Percentiles rank a stretch among this genome's conserved stretches.
These are phyloP conservation scores for Agaricales sp. DNA, from an alignment of 1,284 basidiomycete genomes.

Conservation along the genomic window DNA sequence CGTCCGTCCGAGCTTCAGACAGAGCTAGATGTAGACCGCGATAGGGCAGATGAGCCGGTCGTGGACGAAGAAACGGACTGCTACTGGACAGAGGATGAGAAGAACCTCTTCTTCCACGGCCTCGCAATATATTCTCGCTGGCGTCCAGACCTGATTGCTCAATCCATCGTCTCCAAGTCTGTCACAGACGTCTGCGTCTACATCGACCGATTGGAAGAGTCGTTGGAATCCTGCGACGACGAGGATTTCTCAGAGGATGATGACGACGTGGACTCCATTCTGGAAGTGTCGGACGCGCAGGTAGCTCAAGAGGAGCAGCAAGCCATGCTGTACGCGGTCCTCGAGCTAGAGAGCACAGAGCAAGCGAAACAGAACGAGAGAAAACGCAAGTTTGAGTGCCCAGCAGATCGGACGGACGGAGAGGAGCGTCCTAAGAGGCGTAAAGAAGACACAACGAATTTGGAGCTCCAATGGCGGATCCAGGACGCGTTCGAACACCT, in stretches of 20 bases:
- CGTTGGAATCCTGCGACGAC: conserved; percentile 9
- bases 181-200: conserved; percentile 52
- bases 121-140: conserved; percentile 53
- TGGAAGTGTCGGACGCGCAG: conserved; percentile 55
- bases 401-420: conserved; percentile 13
- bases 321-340: conserved; percentile 26
- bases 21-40: too few species aligned
- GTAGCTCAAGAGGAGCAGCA: conserved; percentile 48
- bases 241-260: conserved; percentile 8
- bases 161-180: conserved; percentile 50
- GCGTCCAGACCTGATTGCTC: conserved; percentile 62
- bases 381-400: background rate
- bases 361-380: conserved; percentile 2
- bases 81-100: conserved; percentile 62
- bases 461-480: conserved; percentile 20
- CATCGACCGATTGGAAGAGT: conserved; percentile 36
- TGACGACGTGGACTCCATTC: conserved; percentile 25
- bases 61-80: too few species aligned
- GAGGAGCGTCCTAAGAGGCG: conserved; percentile 8
- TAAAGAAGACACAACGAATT: conserved; percentile 16
- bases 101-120: conserved; percentile 60
- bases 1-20: too few species aligned
- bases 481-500: conserved; percentile 28
- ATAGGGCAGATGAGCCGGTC: too few species aligned
- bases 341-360: conserved; percentile 24